Evolutionary conservation across 2,329 filamentous ascomycete species (phyloP), one percentile per base, ranked within the genome.

Genomic region (Colletotrichum lentis): DNA sequence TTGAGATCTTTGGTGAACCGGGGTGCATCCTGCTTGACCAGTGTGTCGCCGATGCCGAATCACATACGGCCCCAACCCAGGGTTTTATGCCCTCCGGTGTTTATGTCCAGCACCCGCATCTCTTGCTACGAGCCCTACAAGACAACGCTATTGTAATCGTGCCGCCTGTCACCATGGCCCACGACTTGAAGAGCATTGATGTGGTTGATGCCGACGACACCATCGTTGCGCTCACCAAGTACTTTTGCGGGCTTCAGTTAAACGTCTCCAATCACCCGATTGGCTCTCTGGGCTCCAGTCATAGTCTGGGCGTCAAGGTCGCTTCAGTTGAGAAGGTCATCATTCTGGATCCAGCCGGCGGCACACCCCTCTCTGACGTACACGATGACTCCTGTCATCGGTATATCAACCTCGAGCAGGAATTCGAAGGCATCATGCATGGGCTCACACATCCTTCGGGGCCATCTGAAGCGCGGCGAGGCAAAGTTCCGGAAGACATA

Each of bases 331-430:
- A 98, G 75, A 87, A 95, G 43, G 84, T 99, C 49, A 97, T 99
- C 70, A 82, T 99, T 35, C 84, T 99, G 7, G 96, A 99, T 77
- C 90, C 92, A 0, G 80, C 94, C 0, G 96, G 96, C 3, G 95
- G 94, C 0, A 93, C 94, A 53, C 96, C 96, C 0, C 84, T 92
- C 67, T 76, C 85, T 73, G 77, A 77, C 5, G 62, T 58, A 39
- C 76, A 75, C 27, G 75, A 77, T 2, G 75, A 75, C 2, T 73
- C 77, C 22, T 76, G 76, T 39, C 81, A 83, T 62, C 75, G 81
- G 43, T 98, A 97, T 75, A 87, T 99, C 75, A 99, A 99, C 73
- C 85, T 99, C 64, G 91, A 96, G 75, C 94, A 98, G 75, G 95
- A 99, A 76, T 97, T 91, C 72, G 82, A 86, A 1, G 81, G 86